Evolutionary conservation across 805 yeast species (phyloP).

Genomic region (Saccharomycopsis fermentans): DNA sequence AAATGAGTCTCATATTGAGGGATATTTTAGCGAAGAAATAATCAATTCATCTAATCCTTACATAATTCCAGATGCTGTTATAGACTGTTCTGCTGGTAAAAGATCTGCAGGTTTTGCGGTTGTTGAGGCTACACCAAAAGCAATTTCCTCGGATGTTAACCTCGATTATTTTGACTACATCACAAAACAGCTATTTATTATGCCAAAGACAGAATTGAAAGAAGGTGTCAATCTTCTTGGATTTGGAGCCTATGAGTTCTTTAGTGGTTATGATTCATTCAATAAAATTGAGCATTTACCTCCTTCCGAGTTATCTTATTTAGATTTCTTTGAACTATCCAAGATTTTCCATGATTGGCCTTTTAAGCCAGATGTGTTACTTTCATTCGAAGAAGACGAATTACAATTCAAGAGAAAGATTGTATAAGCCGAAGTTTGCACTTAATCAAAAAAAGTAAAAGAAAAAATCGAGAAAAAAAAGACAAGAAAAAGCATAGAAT

Average conservation of each 20-base stretch:
- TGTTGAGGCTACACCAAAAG: slow-evolving; percentile 44
- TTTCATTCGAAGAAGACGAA: slow-evolving; percentile 32
- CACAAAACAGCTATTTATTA: slow-evolving; percentile 47
- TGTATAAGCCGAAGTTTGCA: background rate
- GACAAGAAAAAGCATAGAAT: background rate
- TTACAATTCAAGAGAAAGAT: background rate
- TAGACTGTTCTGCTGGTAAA: slow-evolving; percentile 7
- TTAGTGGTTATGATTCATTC: slow-evolving; percentile 26
- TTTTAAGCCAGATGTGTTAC: slow-evolving; percentile 56
- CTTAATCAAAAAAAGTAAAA: too few relatives aligned
- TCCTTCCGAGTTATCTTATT: slow-evolving; percentile 39
- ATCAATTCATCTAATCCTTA: slow-evolving; percentile 23
- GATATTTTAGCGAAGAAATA: slow-evolving; percentile 19
- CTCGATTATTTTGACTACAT: slow-evolving; percentile 59
- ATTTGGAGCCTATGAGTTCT: slow-evolving; percentile 67
- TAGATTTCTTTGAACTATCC: slow-evolving; percentile 45
- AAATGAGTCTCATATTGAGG: slow-evolving; percentile 22
- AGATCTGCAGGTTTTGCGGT: slow-evolving; percentile 30
- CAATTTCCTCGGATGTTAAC: slow-evolving; percentile 28
- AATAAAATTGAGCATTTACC: slow-evolving; percentile 32
- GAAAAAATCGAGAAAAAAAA: background rate
- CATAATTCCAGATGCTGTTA: slow-evolving; percentile 24
- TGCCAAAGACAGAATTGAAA: slow-evolving; percentile 33
- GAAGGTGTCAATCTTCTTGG: slow-evolving; percentile 51
- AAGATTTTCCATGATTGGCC: slow-evolving; percentile 66